Conservation (phyloP, 2,329 filamentous ascomycete species). For the Ceratocystis colombiana region DNA sequence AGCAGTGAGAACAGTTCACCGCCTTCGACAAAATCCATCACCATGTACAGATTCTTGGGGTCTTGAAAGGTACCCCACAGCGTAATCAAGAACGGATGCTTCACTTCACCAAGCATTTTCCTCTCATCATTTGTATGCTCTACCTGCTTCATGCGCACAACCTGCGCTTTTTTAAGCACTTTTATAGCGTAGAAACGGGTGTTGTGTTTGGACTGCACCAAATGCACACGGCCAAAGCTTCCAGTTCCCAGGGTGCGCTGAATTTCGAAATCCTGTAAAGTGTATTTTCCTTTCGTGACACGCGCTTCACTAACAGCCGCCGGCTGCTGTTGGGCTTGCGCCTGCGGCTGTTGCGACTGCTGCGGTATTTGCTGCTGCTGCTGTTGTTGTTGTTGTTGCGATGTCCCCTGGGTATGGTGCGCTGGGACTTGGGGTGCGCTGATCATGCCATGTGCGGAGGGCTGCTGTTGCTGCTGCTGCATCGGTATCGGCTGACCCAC, state of each 20-base stretch:
- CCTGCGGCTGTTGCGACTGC: constrained; percentile 30
- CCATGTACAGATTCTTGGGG: constrained; percentile 94
- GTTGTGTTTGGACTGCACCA: constrained; percentile 97
- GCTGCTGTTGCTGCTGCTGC: constrained; percentile 20
- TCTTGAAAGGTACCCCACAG: constrained; percentile 98
- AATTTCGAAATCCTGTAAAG: constrained; percentile 78
- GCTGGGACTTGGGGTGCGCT: constrained; percentile 42
- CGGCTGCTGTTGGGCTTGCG: constrained; percentile 25
- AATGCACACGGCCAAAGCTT: constrained; percentile 90
- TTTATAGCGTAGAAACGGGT: constrained; percentile 97
- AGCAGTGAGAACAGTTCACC: constrained; percentile 93
- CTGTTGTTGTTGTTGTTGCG: constrained; percentile 30
- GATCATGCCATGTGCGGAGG: constrained; percentile 37
- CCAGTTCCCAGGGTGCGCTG: constrained; percentile 88
- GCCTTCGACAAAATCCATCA: constrained; percentile 99
- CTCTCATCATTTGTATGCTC: constrained; percentile 98
- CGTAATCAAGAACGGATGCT: constrained; percentile 95
- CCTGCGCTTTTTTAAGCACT: constrained; percentile 95
- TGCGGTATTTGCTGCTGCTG: constrained; percentile 24
- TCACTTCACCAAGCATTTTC: constrained; percentile 89
- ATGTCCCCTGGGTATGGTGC: constrained; percentile 50
- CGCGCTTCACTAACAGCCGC: constrained; percentile 37
- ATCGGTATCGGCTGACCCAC: constrained; percentile 18
- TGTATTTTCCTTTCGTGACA: constrained; percentile 95
- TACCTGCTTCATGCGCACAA: constrained; percentile 99